Conservation (phyloP, 768 basidiomycete species). For the Suillus occidentalis region DNA sequence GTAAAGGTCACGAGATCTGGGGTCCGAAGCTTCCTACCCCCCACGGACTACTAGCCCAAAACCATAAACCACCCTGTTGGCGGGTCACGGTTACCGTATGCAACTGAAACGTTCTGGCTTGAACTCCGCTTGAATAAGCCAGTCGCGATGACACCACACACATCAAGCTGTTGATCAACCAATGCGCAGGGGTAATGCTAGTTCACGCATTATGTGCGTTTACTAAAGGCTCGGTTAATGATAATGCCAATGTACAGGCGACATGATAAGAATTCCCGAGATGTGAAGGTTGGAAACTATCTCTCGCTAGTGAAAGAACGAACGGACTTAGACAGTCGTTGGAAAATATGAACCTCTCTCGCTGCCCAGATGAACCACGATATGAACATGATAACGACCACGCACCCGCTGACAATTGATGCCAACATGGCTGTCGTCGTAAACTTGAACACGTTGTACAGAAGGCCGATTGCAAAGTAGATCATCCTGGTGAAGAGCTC, state of each 20-base stretch:
- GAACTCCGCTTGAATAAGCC: no score
- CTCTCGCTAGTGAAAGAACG: neutral
- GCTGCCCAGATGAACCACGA: slow-evolving; percentile 17
- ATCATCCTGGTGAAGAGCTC: slow-evolving; percentile 21
- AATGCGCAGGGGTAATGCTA: neutral
- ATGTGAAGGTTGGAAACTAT: neutral
- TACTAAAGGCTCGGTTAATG: neutral
- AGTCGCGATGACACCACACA: neutral
- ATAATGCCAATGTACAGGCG: neutral
- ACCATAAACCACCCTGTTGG: no score
- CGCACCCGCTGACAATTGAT: slow-evolving; percentile 17
- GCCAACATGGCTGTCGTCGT: slow-evolving; percentile 15
- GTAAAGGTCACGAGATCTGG: no score
- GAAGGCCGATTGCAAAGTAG: slow-evolving; percentile 26
- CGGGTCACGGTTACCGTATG: no score
- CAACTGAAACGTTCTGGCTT: no score
- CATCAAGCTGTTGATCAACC: neutral
- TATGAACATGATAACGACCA: slow-evolving; percentile 17
- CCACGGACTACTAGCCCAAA: no score
- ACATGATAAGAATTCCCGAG: neutral
- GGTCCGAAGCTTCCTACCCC: no score
- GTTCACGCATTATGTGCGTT: neutral
- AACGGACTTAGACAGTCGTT: neutral
- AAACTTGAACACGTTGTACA: slow-evolving; percentile 22
- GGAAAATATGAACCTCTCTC: neutral